Evolutionary conservation across 2,329 filamentous ascomycete genomes (phyloP), one percentile per base, ranked within the genome.

Genomic region (Alternaria viburni): DNA sequence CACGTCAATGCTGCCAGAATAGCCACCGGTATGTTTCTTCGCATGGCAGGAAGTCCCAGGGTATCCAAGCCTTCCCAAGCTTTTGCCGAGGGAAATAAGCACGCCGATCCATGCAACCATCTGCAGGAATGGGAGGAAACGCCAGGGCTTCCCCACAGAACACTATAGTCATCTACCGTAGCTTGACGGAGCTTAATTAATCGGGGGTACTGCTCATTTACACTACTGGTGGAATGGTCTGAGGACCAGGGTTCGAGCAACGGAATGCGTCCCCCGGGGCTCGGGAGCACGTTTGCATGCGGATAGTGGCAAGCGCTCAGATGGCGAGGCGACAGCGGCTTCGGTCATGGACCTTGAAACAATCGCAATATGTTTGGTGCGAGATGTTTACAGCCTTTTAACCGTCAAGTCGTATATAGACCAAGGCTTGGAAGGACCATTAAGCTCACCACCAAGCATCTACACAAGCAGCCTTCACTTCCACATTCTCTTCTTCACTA

Each of bases 81-180:
- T 62, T 62, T 59, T 62, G 59, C 55, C 59, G 47, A 62, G 47
- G 55, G 49, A 54, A 62, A 54, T 49, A 62, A 62, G 59, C 59
- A 47, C 30, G 43, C 45, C 30, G 43, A 59, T 49, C 41, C 28
- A 54, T 62, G 55, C 47, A 57, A 3, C 9, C 23, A 46, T 17
- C 10, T 47, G 43, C 54, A 54, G 43, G 49, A 52, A 36, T 52
- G 49, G 49, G 32, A 52, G 30, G 36, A 41, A 41, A 41, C 36
- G 36, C n/a, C 25, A 28, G 28, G 21, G 55, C 45, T 61, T 59
- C 43, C 54, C 59, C 55, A 62, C 59, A 62, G 41, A 47, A 62
- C 41, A 36, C 47, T 46, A 41, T 62, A 49, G 36, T 15, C 41
- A 54, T 58, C 32, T 51, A 50, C 56, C 46, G 46, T 43, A 44